Evolutionary conservation across 768 basidiomycete genomes (phyloP).

Genomic region (Udeniomyces megalosporus): DNA sequence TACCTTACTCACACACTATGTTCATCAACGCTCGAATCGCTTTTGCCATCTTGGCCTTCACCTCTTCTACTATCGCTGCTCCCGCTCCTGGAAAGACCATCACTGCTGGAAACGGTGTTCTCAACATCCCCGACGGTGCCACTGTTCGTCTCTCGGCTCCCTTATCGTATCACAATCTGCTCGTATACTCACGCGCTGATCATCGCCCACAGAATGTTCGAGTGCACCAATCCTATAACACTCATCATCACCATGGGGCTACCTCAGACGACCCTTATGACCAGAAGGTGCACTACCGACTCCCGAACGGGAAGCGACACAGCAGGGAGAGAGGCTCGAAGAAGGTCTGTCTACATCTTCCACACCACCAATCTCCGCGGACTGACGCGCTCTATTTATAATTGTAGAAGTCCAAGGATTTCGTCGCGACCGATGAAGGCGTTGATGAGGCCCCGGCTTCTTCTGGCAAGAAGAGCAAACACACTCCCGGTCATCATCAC

Average conservation of each 20-base stretch:
- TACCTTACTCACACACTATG: not conserved
- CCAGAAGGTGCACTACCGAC: not conserved
- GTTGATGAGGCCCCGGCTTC: too few species aligned
- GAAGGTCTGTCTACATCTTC: too few species aligned
- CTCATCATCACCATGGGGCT: not conserved
- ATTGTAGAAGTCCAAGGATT: too few species aligned
- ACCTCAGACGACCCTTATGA: not conserved
- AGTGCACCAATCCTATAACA: not conserved
- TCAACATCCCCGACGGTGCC: not conserved
- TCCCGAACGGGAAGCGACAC: not conserved
- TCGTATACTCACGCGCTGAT: not conserved
- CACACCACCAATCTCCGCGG: too few species aligned
- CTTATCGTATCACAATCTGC: not conserved
- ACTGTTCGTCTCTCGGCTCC: not conserved
- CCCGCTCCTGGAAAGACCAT: not conserved
- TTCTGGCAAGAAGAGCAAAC: too few species aligned
- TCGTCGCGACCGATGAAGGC: too few species aligned
- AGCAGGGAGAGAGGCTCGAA: too few species aligned
- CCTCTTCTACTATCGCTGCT: not conserved
- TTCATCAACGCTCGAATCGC: constrained; percentile 1
- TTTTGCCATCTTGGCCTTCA: not conserved
- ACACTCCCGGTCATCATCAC: not conserved
- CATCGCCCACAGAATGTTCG: not conserved
- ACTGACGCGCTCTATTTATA: too few species aligned
- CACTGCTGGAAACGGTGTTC: not conserved